phyloP scores from a whole-genome alignment of 2,329 filamentous ascomycete species.

The Colletotrichum somersetense region DNA sequence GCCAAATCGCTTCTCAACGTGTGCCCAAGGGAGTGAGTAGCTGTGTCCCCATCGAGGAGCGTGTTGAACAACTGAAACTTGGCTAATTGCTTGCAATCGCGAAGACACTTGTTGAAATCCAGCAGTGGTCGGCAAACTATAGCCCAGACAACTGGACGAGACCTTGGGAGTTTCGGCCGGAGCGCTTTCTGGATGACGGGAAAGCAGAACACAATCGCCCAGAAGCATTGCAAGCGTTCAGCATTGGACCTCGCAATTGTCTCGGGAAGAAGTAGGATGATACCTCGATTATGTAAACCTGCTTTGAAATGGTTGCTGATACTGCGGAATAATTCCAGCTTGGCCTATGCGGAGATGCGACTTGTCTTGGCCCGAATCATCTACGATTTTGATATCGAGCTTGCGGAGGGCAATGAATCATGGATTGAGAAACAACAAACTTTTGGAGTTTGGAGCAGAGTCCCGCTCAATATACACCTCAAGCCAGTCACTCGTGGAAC shows the following conservation, averaged over 20 bases:
- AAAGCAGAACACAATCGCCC: slow-evolving; percentile 1
- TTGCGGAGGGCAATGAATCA: neutral
- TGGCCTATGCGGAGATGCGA: slow-evolving; percentile 36
- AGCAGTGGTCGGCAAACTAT: slow-evolving; percentile 26
- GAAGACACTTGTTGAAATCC: slow-evolving; percentile 33
- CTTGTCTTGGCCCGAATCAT: slow-evolving; percentile 26
- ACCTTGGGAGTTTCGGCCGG: slow-evolving; percentile 30
- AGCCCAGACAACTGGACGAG: slow-evolving; percentile 51
- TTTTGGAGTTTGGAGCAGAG: slow-evolving; percentile 9
- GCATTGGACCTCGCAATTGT: slow-evolving; percentile 33
- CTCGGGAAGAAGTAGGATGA: slow-evolving; percentile 47
- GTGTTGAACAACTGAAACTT: neutral
- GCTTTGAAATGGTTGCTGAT: slow-evolving; percentile 37
- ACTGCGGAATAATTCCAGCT: neutral
- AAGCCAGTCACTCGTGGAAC: neutral
- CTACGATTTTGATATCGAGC: slow-evolving; percentile 14
- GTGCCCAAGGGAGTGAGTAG: slow-evolving; percentile 53
- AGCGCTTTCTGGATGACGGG: slow-evolving; percentile 12
- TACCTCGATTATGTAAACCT: neutral
- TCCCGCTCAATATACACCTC: neutral
- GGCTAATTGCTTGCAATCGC: neutral
- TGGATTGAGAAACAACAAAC: slow-evolving; percentile 10
- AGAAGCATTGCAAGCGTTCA: slow-evolving; percentile 22
- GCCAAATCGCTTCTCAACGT: slow-evolving; percentile 47
- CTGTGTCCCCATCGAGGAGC: accelerated